Base-by-base conservation (phyloP, 495 filamentous ascomycete species). In the Talaromyces stipitatus region DNA sequence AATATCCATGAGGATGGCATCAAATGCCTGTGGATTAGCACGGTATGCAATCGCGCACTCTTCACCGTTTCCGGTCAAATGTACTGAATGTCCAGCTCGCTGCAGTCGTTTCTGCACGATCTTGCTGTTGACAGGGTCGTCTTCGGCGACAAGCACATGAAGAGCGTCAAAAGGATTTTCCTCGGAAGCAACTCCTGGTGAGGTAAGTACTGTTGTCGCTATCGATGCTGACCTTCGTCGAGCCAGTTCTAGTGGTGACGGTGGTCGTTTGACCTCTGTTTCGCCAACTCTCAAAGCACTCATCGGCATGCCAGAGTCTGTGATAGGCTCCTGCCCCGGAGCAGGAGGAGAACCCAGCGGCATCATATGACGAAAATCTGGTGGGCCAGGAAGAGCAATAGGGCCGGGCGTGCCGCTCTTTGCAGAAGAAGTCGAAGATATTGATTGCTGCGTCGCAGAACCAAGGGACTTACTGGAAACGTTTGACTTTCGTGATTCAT, bases 1-100 rank as follows among this genome's bases (percentile, higher is more conserved):
- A 73, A 96, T 91, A 65, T 97, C 92, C 92, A 97, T 97, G 64
- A 97, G 76, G 16, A 97, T 76, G n/a, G 92, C 84, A 68, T 97
- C 91, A 62, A 86, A 95, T 14, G 55, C 66, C 41, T 62, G 64
- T 1, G 81, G 74, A 45, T 81, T 78, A 20, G 86, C 83, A 24
- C 67, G 72, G 64, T 89, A 92, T 5, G 80, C 73, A 46, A 76
- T 76, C 0, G 88, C 88, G 63, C 92, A 97, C 58, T 92, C 90
- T 66, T 95, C 85, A 2, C 92, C 92, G 62, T 97, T 96, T 16
- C 87, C 72, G 0, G 90, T 91, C 41, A 91, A 71, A 12, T 76
- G 68, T 0, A 95, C 86, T 14, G 78, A 73, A 63, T 96, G 88
- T 0, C 91, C 90, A 3, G 85, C 65, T 66, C 91, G 95, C 54